Base-by-base conservation (phyloP, 306 rosid species). In the Acacia crassicarpa region DNA sequence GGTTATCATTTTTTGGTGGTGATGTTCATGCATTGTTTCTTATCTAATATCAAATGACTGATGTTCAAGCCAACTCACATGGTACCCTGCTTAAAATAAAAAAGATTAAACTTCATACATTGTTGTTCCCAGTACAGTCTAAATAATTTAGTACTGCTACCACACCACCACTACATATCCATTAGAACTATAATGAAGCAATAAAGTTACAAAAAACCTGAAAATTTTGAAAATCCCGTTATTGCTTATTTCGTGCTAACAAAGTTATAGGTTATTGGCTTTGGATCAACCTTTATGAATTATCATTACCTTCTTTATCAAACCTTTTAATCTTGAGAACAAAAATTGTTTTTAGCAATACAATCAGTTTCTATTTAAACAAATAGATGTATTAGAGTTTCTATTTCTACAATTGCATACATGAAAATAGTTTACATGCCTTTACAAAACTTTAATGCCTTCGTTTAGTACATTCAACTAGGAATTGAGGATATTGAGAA, bases 401-500 rank as follows among this genome's bases (percentile, higher is more conserved):
- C 65, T 58, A 8, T 58, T 58, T 54, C 33, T 54, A 67, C 76
- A 81, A 23, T 75, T 66, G 62, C 72, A 23, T 59, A 48, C 46
- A 53, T 77, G 80, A 74, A 72, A 78, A 40, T 22, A 78, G 32
- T 30, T 58, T 35, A 23, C 15, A 74, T n/a, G 54, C 54, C 40
- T 75, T 78, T 78, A 16, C 81, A 85, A 85, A 85, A 79, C 32
- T 82, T 15, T 67, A 49, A 44, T 38, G 40, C 75, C 49, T 38
- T 20, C 63, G 16, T 9, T 63, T 63, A 2, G 6, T 19, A 53
- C 27, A 17, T 33, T 56, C 58, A 67, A 53, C 83, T 80, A 87
- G 79, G 80, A 79, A 77, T 82, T 82, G 9, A 84, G 86, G 59
- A 82, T 78, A 67, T 87, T 84, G 51, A 84, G 88, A 67, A 79